These are phyloP conservation scores for Arthrobotrys sinensis DNA, from an alignment of 2,329 filamentous ascomycete species.

Conservation along the genomic window DNA sequence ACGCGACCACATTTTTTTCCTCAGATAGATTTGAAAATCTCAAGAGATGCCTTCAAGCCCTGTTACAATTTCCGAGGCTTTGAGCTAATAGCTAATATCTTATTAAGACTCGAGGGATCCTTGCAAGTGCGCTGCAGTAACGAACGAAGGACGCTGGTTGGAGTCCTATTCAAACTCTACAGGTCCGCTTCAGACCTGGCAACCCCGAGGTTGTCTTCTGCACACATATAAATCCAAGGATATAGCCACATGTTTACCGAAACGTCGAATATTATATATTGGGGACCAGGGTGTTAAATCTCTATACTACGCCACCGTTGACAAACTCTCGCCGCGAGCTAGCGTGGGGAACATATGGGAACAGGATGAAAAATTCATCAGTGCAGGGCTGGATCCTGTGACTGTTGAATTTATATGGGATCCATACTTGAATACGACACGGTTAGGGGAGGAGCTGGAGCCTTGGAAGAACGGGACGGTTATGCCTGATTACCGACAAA, in stretches of 20 bases:
- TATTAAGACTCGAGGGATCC: conserved; percentile 69
- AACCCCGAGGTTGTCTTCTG: conserved; percentile 75
- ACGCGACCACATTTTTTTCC: not conserved
- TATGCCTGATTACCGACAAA: conserved; percentile 14
- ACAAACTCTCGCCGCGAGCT: conserved; percentile 17
- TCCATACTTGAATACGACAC: conserved; percentile 74
- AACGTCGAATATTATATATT: conserved; percentile 73
- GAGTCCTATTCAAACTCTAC: conserved; percentile 62
- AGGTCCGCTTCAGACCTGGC: conserved; percentile 72
- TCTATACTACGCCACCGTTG: conserved; percentile 73
- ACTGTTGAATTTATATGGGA: conserved; percentile 75
- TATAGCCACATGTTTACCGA: conserved; percentile 72
- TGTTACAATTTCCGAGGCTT: not conserved
- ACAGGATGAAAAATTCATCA: conserved; percentile 65
- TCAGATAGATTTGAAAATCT: not conserved
- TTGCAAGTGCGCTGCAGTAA: conserved; percentile 72
- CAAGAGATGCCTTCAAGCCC: not conserved
- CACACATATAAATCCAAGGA: conserved; percentile 73
- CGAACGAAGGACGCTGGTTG: conserved; percentile 72
- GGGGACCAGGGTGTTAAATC: conserved; percentile 76
- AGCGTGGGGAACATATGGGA: conserved; percentile 63
- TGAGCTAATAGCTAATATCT: conserved; percentile 5
- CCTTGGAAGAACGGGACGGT: conserved; percentile 64
- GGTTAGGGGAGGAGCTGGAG: conserved; percentile 68
- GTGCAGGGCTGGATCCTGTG: conserved; percentile 67